Evolutionary conservation across 1,284 basidiomycete genomes (phyloP), one percentile per base, ranked within the genome.

Genomic region (Ceratobasidium sp.): DNA sequence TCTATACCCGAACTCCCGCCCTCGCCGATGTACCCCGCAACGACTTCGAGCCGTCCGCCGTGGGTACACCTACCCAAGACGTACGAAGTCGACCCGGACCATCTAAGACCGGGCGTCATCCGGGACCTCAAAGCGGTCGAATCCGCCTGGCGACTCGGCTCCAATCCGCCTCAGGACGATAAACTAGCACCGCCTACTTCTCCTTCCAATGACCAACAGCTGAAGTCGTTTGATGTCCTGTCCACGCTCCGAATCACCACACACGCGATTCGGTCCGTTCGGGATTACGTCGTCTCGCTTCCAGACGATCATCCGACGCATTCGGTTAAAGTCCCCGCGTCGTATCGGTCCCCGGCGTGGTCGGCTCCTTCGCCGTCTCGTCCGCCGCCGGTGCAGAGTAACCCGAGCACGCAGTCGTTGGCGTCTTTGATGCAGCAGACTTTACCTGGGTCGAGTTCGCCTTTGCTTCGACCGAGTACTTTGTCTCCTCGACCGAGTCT

Each of bases 271-370:
- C 90, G 94, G 51, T 91, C 92, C 33, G 92, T 95, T 44, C 89
- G 94, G 28, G 94, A 95, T 83, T 95, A 95, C 83, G 86, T 95
- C 40, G 86, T 95, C 40, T 91, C 93, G 0, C 89, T 95, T 20
- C 94, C 94, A 0, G 92, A 94, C 82, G 93, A 94, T 49, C 69
- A 81, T 55, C 67, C 78, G 12, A 78, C 69, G n/a, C 49, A 64
- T 40, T 53, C 46, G 20, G 58, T 26, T 46, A 75, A 64, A 28
- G 28, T 15, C 1, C 28, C 33, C 5, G 72, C 42, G 13, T 44
- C 61, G 42, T 75, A 75, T 23, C 40, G 72, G 15, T 64, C 58
- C 13, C 51, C 72, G 12, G 72, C 61, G 44, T 75, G 64, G 51
- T 44, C 60, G n/a, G 72, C 72, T 26, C 72, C 72, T 9, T 44